phyloP scores from a whole-genome alignment of 768 basidiomycete genomes.

The Mycena haematopus region DNA sequence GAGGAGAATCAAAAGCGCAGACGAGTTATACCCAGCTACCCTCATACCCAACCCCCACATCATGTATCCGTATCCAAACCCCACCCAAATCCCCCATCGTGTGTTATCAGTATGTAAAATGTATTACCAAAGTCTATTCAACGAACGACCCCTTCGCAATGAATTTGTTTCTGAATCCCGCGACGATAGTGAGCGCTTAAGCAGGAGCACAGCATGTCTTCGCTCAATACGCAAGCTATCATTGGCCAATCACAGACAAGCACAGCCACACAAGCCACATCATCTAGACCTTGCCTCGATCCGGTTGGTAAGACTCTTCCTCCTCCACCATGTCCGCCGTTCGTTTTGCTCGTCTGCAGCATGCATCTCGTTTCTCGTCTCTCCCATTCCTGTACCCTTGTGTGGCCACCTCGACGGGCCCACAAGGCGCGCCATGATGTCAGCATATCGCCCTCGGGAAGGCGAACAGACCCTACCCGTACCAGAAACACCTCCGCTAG shows the following conservation, averaged over 20 bases:
- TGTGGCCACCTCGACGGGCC: slow-evolving; percentile 40
- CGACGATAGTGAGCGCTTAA: too few species aligned
- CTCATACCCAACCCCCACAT: slow-evolving; percentile 24
- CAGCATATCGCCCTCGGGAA: slow-evolving; percentile 55
- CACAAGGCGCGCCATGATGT: slow-evolving; percentile 71
- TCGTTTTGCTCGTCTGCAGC: slow-evolving; percentile 39
- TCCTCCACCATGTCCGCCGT: slow-evolving; percentile 35
- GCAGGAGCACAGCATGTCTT: background rate
- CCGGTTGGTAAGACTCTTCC: slow-evolving; percentile 9
- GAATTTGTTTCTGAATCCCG: slow-evolving; percentile 1
- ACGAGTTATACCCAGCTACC: slow-evolving; percentile 18
- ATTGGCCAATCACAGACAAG: slow-evolving; percentile 7
- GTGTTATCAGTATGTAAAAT: slow-evolving; percentile 23
- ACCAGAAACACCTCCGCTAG: slow-evolving; percentile 58
- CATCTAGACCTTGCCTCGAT: slow-evolving; percentile 8
- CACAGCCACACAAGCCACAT: background rate
- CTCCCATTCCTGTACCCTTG: slow-evolving; percentile 42
- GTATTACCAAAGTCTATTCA: slow-evolving; percentile 18
- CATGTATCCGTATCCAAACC: slow-evolving; percentile 22
- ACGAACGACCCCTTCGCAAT: background rate
- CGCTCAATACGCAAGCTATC: background rate
- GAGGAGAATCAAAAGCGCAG: background rate
- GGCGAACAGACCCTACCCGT: slow-evolving; percentile 35
- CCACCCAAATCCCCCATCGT: background rate
- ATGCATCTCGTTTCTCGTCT: slow-evolving; percentile 40